These are phyloP conservation scores for Colletotrichum somersetense DNA, from an alignment of 2,329 filamentous ascomycete genomes.

Conservation along the genomic window DNA sequence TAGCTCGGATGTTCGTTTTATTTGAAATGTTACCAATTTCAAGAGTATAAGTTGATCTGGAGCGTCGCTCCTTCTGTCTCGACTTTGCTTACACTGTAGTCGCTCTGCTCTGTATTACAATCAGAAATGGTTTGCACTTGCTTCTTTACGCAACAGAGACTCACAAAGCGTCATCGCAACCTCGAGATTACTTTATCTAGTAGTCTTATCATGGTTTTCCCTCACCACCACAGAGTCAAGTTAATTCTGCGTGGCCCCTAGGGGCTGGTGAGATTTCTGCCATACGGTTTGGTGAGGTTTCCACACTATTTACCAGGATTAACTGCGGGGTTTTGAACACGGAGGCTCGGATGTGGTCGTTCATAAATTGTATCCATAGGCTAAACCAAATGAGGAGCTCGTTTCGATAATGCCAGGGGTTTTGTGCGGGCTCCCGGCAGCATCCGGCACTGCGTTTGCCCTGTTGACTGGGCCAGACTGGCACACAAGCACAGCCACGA, in stretches of 20 bases:
- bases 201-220: neutral
- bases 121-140: too few relatives aligned
- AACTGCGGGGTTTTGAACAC: slow-evolving; percentile 6
- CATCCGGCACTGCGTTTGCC: neutral
- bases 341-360: neutral
- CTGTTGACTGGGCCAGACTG: slow-evolving; percentile 1
- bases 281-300: neutral
- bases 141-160: too few relatives aligned
- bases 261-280: neutral
- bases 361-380: neutral
- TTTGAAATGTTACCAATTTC: too few relatives aligned
- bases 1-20: too few relatives aligned
- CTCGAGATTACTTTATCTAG: too few relatives aligned
- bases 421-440: slow-evolving; percentile 24
- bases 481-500: slow-evolving; percentile 26
- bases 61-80: too few relatives aligned
- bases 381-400: slow-evolving; percentile 32
- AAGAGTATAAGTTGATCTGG: too few relatives aligned
- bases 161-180: too few relatives aligned
- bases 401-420: slow-evolving; percentile 22
- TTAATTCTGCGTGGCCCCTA: neutral
- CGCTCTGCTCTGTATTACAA: too few relatives aligned
- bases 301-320: neutral
- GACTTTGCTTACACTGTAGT: too few relatives aligned
- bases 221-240: neutral